Percentiles rank a stretch among this genome's conserved stretches.
Evolutionary conservation across 108 stramenopile species (phyloP).

Genomic region (Seminavis robusta): DNA sequence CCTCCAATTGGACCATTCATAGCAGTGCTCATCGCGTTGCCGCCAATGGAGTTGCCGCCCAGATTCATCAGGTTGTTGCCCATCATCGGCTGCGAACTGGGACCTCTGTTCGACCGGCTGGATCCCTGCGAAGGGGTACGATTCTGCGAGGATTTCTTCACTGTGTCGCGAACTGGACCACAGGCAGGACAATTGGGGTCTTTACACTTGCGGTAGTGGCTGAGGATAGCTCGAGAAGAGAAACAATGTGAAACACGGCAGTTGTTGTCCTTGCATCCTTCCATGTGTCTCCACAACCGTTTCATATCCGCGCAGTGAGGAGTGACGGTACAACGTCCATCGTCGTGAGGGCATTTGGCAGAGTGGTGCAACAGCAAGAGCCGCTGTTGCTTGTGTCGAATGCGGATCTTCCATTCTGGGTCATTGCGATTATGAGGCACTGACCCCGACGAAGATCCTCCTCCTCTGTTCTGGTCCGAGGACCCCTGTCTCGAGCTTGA

Average conservation of each 20-base stretch:
- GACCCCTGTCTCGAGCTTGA: neutral
- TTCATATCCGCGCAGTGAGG: constrained; percentile 98
- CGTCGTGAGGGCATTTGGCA: constrained; percentile 92
- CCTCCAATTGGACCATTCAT: no score
- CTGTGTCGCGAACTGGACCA: constrained; percentile 95
- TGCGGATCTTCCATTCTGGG: constrained; percentile 83
- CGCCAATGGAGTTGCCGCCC: no score
- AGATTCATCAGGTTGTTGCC: no score
- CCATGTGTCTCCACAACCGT: constrained; percentile 97
- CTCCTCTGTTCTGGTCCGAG: no score
- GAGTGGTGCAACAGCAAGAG: constrained; percentile 94
- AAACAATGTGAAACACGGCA: constrained; percentile 95
- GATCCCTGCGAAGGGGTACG: no score
- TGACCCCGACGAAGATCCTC: neutral
- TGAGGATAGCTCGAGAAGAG: constrained; percentile 93
- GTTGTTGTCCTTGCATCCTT: constrained; percentile 94
- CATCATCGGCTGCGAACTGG: no score
- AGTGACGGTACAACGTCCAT: constrained; percentile 85
- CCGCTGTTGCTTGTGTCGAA: constrained; percentile 97
- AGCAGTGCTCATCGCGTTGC: no score
- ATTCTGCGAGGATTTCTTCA: constrained; percentile 75
- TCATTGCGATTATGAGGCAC: constrained; percentile 49
- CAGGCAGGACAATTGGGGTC: constrained; percentile 91
- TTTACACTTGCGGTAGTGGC: constrained; percentile 97
- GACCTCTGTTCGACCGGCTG: no score